Base-by-base conservation (phyloP, 768 basidiomycete species). In the Termitomyces sp. region DNA sequence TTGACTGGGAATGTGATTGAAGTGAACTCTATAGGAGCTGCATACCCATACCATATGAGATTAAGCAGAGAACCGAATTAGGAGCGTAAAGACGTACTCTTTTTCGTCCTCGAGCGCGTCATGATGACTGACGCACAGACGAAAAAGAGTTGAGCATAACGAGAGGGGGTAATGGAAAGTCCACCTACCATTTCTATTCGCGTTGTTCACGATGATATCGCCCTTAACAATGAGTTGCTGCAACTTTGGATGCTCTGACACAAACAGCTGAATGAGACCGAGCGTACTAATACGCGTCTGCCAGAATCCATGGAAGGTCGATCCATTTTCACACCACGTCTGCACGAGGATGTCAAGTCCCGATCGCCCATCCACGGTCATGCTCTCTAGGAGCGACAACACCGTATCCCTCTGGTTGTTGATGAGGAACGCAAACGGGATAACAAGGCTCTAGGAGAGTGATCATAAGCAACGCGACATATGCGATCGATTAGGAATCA, bases 221-320 rank as follows among this genome's bases (percentile, higher is more conserved):
- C 96, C 96, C 70, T 94, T 95, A 46, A 98, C 96, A 28, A 76
- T 69, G 13, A 97, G 72, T 36, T 73, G 78, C 60, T 83, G 82
- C 62, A 98, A 63, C 59, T 81, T 83, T 11, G 85, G 78, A n/a
- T 88, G 79, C 54, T 83, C 79, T 5, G 85, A 82, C 0, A 73
- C 72, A 66, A 89, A 88, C 24, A 98, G 77, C 60, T 89, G 83
- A 30, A 82, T 82, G 51, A 99, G 74, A 1, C 89, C 95, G 55
- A 98, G 74, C 40, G 84, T 87, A 70, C 92, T 94, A 65, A 96
- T 81, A 33, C 92, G 84, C 4, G 86, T 84, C 10, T 92, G 87
- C 95, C 96, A 98, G 71, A 88, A 93, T 32, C 97, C 95, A 67
- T 94, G 92, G 80, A 98, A 91, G 5, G 88, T 92, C 70, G 93